Base-by-base conservation (phyloP, 352 stramenopile genomes). In the Globisporangium camurandrum region DNA sequence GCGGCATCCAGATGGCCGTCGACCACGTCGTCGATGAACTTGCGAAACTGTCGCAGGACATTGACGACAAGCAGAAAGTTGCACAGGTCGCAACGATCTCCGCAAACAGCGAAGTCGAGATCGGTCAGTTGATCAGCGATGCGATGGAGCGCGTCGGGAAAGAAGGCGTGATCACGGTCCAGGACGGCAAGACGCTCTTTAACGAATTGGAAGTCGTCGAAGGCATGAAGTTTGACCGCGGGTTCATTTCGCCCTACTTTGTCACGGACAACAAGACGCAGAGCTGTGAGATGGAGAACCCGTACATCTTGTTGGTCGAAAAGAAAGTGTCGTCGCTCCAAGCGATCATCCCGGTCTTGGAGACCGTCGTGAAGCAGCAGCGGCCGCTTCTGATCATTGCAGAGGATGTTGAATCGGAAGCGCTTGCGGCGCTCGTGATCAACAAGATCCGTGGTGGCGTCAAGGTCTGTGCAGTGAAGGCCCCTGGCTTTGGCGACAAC, bases 171-270 rank as follows among this genome's bases (percentile, higher is more conserved):
- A 98, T 98, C 73, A 98, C 93, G 17, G 88, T 98, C 30, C 94
- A 99, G 80, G 97, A 99, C 73, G 97, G 97, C 56, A 99, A 99
- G 86, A 99, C 97, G 24, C 70, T 99, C 46, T 94, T 97, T 60
- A 98, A 99, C 81, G 97, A 99, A 76, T 80, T 99, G 24, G 97
- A 99, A 68, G 96, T 99, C 43, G 97, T 99, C 8, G 97, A 99
- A 64, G 97, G 97, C 56, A 99, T 99, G 97, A 98, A 98, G 69
- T 99, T 99, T 64, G 97, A 99, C 73, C 91, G 97, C 42, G 97
- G 97, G 42, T 99, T 94, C 81, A 99, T 99, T 71, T 99, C 94
- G 69, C 97, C 97, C 8, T 99, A 99, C 76, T 99, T 99, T 57
- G 96, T 99, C 59, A 99, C 95, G 56, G 95, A 99, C 85, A 95